Conservation (phyloP, 2,329 filamentous ascomycete species). For the Ophiocordyceps unilateralis region DNA sequence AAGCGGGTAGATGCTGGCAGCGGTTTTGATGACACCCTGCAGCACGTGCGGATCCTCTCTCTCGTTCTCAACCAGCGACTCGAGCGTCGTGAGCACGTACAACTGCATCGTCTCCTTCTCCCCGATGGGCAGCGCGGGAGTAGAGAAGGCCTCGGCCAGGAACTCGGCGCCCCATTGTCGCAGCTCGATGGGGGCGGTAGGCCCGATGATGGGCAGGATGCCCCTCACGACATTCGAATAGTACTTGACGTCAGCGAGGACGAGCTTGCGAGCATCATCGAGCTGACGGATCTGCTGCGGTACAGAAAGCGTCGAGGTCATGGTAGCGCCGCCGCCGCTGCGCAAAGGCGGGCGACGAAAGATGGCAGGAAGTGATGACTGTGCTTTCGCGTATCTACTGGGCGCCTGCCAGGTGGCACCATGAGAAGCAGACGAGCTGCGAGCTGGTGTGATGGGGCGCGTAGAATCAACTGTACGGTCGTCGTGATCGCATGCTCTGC, state of each 20-base stretch:
- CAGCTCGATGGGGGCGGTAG: slow-evolving; percentile 57
- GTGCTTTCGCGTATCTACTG: not conserved
- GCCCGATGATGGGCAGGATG: slow-evolving; percentile 78
- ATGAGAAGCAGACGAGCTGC: slow-evolving; percentile 3
- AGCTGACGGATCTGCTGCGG: slow-evolving; percentile 73
- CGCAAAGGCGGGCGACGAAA: not conserved
- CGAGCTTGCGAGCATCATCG: slow-evolving; percentile 76
- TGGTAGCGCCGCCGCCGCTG: slow-evolving; percentile 11
- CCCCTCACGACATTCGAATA: slow-evolving; percentile 86
- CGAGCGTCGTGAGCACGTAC: slow-evolving; percentile 61
- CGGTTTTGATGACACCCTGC: slow-evolving; percentile 73
- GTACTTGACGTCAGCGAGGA: slow-evolving; percentile 70
- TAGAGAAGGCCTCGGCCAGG: slow-evolving; percentile 86
- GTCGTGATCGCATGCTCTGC: not conserved
- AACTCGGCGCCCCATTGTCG: slow-evolving; percentile 95
- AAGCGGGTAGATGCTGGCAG: slow-evolving; percentile 83
- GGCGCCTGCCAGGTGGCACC: slow-evolving; percentile 1
- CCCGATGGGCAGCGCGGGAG: slow-evolving; percentile 58
- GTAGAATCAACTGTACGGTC: slow-evolving; percentile 2
- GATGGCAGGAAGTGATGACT: not conserved
- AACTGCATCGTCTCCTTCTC: slow-evolving; percentile 70
- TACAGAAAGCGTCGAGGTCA: slow-evolving; percentile 39
- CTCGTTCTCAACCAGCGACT: slow-evolving; percentile 50
- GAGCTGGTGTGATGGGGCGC: slow-evolving; percentile 1
- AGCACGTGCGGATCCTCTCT: slow-evolving; percentile 65